phyloP scores from a whole-genome alignment of 225 moss, liverwort and hornwort species.

The Rhytidiadelphus loreus region DNA sequence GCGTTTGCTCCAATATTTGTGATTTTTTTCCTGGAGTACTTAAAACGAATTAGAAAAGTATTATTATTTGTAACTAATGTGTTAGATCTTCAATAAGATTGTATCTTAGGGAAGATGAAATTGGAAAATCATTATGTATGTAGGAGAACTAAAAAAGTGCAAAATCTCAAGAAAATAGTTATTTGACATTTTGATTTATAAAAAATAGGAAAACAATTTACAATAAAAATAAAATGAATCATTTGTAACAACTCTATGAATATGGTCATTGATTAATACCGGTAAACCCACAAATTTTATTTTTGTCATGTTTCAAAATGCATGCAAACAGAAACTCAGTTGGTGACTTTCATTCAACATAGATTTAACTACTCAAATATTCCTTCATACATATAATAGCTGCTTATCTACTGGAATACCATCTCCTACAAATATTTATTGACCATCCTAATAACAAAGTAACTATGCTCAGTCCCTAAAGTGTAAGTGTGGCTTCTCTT shows the following conservation, averaged over 20 bases:
- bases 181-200: background rate
- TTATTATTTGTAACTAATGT: background rate
- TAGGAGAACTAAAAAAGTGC: background rate
- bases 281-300: background rate
- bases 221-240: background rate
- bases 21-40: background rate
- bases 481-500: background rate
- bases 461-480: background rate
- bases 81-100: background rate
- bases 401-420: background rate
- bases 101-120: background rate
- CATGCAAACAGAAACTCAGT: background rate
- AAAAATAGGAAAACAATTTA: background rate
- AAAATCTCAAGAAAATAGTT: background rate
- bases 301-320: background rate
- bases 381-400: background rate
- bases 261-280: background rate
- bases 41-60: background rate
- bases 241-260: background rate
- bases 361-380: background rate
- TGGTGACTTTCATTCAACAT: background rate
- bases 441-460: background rate
- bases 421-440: background rate
- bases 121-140: background rate
- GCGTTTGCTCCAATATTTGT: background rate